Percentiles rank a stretch among this genome's conserved stretches.
These are phyloP conservation scores for Aspergillus aculeatus DNA, from an alignment of 2,329 filamentous ascomycete species.

Conservation along the genomic window DNA sequence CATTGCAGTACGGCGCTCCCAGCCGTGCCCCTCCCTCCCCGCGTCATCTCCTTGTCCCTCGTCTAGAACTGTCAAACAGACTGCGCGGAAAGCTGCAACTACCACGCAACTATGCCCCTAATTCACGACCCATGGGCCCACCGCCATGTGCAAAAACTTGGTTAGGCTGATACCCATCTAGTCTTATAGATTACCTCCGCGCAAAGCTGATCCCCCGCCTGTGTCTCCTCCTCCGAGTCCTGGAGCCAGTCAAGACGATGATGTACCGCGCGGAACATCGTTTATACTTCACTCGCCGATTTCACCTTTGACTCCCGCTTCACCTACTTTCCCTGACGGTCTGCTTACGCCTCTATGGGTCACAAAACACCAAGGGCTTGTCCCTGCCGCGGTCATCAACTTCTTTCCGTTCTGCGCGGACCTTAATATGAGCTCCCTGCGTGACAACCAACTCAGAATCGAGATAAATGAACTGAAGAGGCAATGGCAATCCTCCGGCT, in stretches of 20 bases:
- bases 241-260: slow-evolving; percentile 48
- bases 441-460: slow-evolving; percentile 82
- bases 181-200: slow-evolving; percentile 59
- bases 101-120: background rate
- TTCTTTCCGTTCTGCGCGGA: slow-evolving; percentile 78
- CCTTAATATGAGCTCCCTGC: slow-evolving; percentile 68
- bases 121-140: background rate
- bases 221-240: slow-evolving; percentile 50
- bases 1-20: slow-evolving; percentile 15
- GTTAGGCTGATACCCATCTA: slow-evolving; percentile 24
- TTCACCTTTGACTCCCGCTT: slow-evolving; percentile 82
- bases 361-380: slow-evolving; percentile 78
- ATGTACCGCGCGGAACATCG: slow-evolving; percentile 47
- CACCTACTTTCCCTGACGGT: slow-evolving; percentile 84
- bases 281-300: slow-evolving; percentile 81
- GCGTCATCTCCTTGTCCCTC: background rate
- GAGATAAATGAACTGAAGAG: slow-evolving; percentile 78
- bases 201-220: slow-evolving; percentile 62
- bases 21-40: background rate
- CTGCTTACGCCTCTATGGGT: slow-evolving; percentile 80
- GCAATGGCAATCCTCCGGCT: slow-evolving; percentile 58
- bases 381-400: slow-evolving; percentile 76
- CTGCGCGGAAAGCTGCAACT: background rate
- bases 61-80: background rate
- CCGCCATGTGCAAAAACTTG: background rate